Evolutionary conservation across 2,329 filamentous ascomycete genomes (phyloP), one percentile per base, ranked within the genome.

Genomic region (Paecilomyces formosus): DNA sequence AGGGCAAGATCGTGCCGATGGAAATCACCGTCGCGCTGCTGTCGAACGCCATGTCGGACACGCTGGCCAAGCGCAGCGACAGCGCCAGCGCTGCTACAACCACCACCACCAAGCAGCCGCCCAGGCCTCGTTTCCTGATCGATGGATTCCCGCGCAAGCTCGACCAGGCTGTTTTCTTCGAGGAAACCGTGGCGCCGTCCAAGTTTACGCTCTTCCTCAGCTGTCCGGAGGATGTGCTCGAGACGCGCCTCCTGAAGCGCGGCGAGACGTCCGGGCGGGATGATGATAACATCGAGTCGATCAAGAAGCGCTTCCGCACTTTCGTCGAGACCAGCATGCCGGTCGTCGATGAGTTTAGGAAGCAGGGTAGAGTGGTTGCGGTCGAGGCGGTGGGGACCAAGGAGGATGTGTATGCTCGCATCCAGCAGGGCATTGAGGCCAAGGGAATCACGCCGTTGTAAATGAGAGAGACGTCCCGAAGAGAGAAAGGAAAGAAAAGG

Each of bases 311-410:
- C 58, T 99, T 99, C 82, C 87, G 86, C 71, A 92, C 88, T 3
- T 99, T 97, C 72, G 80, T 95, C 67, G 92, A 97, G 77, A 96
- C 92, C 1, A 96, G 91, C 78, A 97, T 97, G 93, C 94, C 94
- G 26, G 94, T 97, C 53, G 91, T 99, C 57, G 83, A 96, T 66
- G 85, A 90, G 72, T 97, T 89, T 74, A 86, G 88, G 70, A 80
- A 81, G 68, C 81, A 92, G 76, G 86, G 84, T 67, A 87, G 87
- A 71, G 91, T 97, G 15, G 84, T 96, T 72, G 89, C 87, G 78
- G 82, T 97, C 52, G 81, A 87, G 66, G 90, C 92, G 30, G 88
- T 86, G 26, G 82, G 84, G 51, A 68, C 76, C 7, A 87, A 90
- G 2, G 86, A 90, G 28, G 81, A 84, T 61, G 84, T 88, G 18